Base-by-base conservation (phyloP, 2,329 filamentous ascomycete species). In the Diaporthe helianthi region DNA sequence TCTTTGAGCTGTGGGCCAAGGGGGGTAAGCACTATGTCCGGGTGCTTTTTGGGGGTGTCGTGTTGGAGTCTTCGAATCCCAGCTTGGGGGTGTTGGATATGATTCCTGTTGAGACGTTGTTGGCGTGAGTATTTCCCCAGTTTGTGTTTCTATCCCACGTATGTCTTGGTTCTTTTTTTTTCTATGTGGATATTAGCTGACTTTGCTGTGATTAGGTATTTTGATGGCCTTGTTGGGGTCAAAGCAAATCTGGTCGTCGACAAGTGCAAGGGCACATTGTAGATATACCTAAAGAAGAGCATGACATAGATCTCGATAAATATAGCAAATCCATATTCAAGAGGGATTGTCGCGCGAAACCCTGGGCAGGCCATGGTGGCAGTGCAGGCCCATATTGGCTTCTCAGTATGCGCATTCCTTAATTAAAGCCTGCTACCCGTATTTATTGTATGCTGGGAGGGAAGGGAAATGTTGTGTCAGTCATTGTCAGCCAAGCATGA, bases 1-100 rank as follows among this genome's bases (percentile, higher is more conserved):
- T 94, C 0, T 93, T 94, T 76, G 92, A 95, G 80, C 76, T 94
- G 36, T 94, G 89, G 75, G 81, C 79, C 74, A 83, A 81, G 74
- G 76, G 77, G 51, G 68, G 29, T 1, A 76, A 73, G 0, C 83
- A 83, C 71, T 92, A 85, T 72, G 76, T 93, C 2, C 83, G 92
- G 6, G 89, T 94, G 0, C 80, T 94, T 0, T 94, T 90, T 82
- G 85, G 89, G 36, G 92, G 92, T 0, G 81, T 86, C 76, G 83
- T 90, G 1, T 76, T 94, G 71, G 82, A 78, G 65, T 93, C 90
- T 52, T 91, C 89, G 19, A 89, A 87, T 74, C 91, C 91, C 1
- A 84, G 79, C 31, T 79, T 94, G 19, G 90, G 90, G 0, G 66
- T 78, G 33, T 84, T 93, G 76, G 87, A 93, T 73, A 90, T 94